These are phyloP conservation scores for Aspergillus funiculosus DNA, from an alignment of 495 filamentous ascomycete species.

Conservation along the genomic window DNA sequence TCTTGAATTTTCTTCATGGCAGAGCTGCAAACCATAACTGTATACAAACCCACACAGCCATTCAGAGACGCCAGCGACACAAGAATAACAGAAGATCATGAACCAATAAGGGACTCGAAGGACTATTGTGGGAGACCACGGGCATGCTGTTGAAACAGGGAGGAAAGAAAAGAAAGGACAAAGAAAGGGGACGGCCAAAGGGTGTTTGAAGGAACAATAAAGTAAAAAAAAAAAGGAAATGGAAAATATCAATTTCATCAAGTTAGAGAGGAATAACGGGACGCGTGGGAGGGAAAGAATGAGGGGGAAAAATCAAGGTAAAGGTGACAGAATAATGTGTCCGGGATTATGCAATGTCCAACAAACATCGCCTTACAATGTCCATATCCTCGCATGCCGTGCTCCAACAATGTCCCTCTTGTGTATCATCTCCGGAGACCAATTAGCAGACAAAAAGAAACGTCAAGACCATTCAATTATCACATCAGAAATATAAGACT, in stretches of 20 bases:
- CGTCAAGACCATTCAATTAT: slow-evolving; percentile 40
- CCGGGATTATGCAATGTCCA: slow-evolving; percentile 21
- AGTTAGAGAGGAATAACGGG: slow-evolving; percentile 17
- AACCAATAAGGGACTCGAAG: slow-evolving; percentile 15
- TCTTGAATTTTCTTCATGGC: slow-evolving; percentile 1
- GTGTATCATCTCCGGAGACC: slow-evolving; percentile 37
- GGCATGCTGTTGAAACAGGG: not conserved
- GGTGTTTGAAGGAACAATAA: slow-evolving; percentile 11
- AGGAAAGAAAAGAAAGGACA: not conserved
- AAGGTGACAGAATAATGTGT: slow-evolving; percentile 19
- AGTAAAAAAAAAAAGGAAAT: slow-evolving; percentile 12
- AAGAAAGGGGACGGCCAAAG: slow-evolving; percentile 3
- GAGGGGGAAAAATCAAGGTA: slow-evolving; percentile 19
- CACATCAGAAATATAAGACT: slow-evolving; percentile 40
- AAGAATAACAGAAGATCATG: slow-evolving; percentile 5
- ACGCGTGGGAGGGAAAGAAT: slow-evolving; percentile 6
- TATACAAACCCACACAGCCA: slow-evolving; percentile 11
- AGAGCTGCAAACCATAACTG: slow-evolving; percentile 6
- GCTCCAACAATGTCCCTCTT: slow-evolving; percentile 36
- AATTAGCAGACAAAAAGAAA: slow-evolving; percentile 40
- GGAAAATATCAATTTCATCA: slow-evolving; percentile 34
- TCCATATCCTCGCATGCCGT: slow-evolving; percentile 24
- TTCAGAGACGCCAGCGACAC: slow-evolving; percentile 12
- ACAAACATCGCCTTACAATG: slow-evolving; percentile 25
- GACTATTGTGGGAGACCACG: too few species aligned